Percentiles rank a stretch among this genome's conserved stretches.
These are phyloP conservation scores for Talaromyces sp. DNA, from an alignment of 2,329 filamentous ascomycete species.

Conservation along the genomic window DNA sequence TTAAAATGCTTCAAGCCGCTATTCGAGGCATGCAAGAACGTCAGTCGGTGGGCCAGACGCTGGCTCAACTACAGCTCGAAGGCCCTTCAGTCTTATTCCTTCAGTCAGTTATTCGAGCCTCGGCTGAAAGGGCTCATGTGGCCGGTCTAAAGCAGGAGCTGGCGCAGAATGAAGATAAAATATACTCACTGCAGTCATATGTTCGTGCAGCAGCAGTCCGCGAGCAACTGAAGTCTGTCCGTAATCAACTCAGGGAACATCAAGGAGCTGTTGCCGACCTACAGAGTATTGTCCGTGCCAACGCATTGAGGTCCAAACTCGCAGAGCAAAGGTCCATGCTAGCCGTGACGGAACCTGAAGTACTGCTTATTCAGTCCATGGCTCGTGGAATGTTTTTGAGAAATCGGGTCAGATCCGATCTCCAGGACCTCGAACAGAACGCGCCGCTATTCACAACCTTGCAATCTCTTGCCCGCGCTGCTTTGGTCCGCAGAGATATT, in stretches of 20 bases:
- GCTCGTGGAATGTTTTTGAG: constrained; percentile 44
- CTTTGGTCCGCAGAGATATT: constrained; percentile 39
- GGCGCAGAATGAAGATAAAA: constrained; percentile 39
- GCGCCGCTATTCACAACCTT: constrained; percentile 32
- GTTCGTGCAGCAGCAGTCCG: constrained; percentile 39
- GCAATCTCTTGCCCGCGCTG: constrained; percentile 41
- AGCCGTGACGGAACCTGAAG: constrained; percentile 39
- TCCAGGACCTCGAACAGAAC: constrained; percentile 31
- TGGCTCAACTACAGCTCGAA: constrained; percentile 28
- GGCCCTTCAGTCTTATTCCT: constrained; percentile 29
- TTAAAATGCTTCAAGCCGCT: constrained; percentile 56
- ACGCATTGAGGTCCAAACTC: constrained; percentile 31
- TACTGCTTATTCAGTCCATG: constrained; percentile 52
- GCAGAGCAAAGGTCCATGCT: constrained; percentile 38
- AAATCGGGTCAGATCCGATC: constrained; percentile 29
- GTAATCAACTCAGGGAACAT: constrained; percentile 30
- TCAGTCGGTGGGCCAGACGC: constrained; percentile 26
- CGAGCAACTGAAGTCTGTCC: constrained; percentile 27
- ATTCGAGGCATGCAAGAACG: constrained; percentile 56
- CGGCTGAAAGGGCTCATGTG: constrained; percentile 39
- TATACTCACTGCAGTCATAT: constrained; percentile 45
- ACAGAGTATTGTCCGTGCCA: constrained; percentile 35
- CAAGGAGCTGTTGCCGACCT: constrained; percentile 27
- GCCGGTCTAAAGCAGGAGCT: constrained; percentile 41
- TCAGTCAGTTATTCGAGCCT: constrained; percentile 36